These are phyloP conservation scores for Pichia sp. DNA, from an alignment of 1,139 yeast genomes.

Conservation along the genomic window DNA sequence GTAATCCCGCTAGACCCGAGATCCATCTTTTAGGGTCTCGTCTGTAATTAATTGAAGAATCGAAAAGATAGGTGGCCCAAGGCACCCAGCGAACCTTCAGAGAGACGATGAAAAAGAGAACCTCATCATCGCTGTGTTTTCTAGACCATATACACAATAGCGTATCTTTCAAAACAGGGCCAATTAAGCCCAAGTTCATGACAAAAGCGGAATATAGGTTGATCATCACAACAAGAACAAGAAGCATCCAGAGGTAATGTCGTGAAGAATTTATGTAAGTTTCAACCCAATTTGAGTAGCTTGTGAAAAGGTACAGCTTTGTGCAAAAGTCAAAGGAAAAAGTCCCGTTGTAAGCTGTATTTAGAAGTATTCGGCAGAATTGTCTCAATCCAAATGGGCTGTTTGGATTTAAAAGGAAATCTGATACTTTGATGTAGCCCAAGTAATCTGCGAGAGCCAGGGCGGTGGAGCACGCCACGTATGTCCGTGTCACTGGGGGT, in stretches of 20 bases:
- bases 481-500: slow-evolving; percentile 38
- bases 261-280: slow-evolving; percentile 33
- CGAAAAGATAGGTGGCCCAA: slow-evolving; percentile 29
- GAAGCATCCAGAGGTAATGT: slow-evolving; percentile 40
- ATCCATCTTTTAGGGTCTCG: slow-evolving; percentile 14
- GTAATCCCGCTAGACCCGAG: slow-evolving; percentile 36
- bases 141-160: slow-evolving; percentile 45
- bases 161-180: slow-evolving; percentile 36
- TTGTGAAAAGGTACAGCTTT: slow-evolving; percentile 36
- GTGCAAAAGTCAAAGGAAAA: slow-evolving; percentile 36
- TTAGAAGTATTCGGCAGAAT: slow-evolving; percentile 13
- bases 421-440: slow-evolving; percentile 28
- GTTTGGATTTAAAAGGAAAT: slow-evolving; percentile 11
- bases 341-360: slow-evolving; percentile 35
- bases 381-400: background rate
- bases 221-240: slow-evolving; percentile 30
- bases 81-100: slow-evolving; percentile 35
- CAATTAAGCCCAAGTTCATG: slow-evolving; percentile 34
- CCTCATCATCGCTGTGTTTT: slow-evolving; percentile 38
- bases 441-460: slow-evolving; percentile 33
- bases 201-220: slow-evolving; percentile 32
- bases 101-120: slow-evolving; percentile 18
- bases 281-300: slow-evolving; percentile 42
- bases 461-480: slow-evolving; percentile 31
- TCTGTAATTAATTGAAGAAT: slow-evolving; percentile 9